Percentiles rank a stretch among this genome's conserved stretches.
Evolutionary conservation across 805 yeast species (phyloP).

Genomic region (Monosporozyma solicola): DNA sequence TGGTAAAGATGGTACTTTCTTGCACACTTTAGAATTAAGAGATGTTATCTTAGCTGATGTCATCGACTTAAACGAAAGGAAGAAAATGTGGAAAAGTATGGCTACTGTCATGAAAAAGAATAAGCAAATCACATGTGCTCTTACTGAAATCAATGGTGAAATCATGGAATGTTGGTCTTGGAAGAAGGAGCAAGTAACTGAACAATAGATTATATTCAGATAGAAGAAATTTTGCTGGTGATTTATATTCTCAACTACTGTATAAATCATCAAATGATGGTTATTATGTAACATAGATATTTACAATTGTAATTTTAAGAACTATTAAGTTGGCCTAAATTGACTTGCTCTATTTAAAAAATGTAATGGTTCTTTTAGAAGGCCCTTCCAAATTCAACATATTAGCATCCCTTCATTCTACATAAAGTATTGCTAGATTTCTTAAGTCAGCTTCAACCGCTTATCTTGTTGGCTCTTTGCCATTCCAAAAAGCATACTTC

Average conservation of each 20-base stretch:
- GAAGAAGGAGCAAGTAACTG: slow-evolving; percentile 30
- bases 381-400: too few relatives aligned
- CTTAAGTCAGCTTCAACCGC: too few relatives aligned
- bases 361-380: neutral
- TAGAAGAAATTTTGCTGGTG: neutral
- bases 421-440: too few relatives aligned
- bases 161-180: slow-evolving; percentile 80
- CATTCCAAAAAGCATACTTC: too few relatives aligned
- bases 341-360: neutral
- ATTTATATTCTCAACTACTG: neutral
- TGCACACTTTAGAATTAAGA: slow-evolving; percentile 61
- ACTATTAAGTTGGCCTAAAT: neutral
- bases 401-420: too few relatives aligned
- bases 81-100: slow-evolving; percentile 50
- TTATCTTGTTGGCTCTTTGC: too few relatives aligned
- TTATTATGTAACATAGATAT: neutral
- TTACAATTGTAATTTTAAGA: neutral
- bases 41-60: slow-evolving; percentile 42
- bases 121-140: slow-evolving; percentile 44
- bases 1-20: slow-evolving; percentile 33
- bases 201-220: neutral
- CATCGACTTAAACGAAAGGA: slow-evolving; percentile 22
- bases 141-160: slow-evolving; percentile 72
- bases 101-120: slow-evolving; percentile 44
- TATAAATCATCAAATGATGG: neutral